Conservation (phyloP, 192 early-diverging fungal genomes). For the Dissophora globulifera region DNA sequence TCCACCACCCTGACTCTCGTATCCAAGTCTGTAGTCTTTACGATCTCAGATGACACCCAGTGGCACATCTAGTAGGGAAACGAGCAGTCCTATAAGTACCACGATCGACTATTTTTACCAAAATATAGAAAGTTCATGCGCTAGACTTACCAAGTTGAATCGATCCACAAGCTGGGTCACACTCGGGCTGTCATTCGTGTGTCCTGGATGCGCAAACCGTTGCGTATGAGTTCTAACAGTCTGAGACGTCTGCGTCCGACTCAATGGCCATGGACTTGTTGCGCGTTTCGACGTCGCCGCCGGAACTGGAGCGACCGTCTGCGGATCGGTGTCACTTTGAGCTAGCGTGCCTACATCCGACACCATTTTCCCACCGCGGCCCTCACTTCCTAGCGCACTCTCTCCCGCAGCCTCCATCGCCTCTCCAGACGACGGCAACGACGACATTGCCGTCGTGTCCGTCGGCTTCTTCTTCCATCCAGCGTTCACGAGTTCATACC, state of each 20-base stretch:
- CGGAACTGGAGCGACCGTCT: background rate
- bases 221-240: slow-evolving; percentile 2
- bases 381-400: too few species aligned
- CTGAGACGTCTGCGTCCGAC: slow-evolving; percentile 9
- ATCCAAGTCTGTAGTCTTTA: slow-evolving; percentile 53
- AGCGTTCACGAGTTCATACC: slow-evolving; percentile 65
- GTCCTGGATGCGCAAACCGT: background rate
- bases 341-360: too few species aligned
- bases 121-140: too few species aligned
- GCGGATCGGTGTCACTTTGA: background rate
- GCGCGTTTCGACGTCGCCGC: background rate
- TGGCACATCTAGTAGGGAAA: slow-evolving; percentile 52
- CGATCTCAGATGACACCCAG: slow-evolving; percentile 70
- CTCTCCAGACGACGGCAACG: too few species aligned
- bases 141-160: slow-evolving; percentile 40
- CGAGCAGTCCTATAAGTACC: too few species aligned
- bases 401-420: too few species aligned
- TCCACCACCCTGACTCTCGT: slow-evolving; percentile 65
- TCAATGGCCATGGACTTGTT: slow-evolving; percentile 11
- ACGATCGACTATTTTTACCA: too few species aligned
- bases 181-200: slow-evolving; percentile 22
- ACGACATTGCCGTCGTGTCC: background rate
- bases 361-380: too few species aligned
- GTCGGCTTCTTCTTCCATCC: slow-evolving; percentile 64
- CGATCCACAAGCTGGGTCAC: slow-evolving; percentile 41